Base-by-base conservation (phyloP, 208 protist genomes). In the Trypanosoma mega region DNA sequence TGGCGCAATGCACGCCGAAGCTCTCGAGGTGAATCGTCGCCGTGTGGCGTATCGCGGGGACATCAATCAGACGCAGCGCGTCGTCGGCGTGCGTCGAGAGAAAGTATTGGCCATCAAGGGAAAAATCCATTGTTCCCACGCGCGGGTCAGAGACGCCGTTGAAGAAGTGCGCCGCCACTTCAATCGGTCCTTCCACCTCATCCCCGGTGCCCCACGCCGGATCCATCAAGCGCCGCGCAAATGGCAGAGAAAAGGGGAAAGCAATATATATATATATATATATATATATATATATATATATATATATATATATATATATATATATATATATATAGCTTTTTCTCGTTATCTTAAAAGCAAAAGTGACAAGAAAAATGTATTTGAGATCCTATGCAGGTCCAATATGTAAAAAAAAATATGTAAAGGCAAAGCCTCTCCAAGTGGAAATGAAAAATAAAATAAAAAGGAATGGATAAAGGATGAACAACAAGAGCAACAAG, bases 61-160 rank as follows among this genome's bases (percentile, higher is more conserved):
- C 80, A 46, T 94, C 75, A n/a, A 85, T 63, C 8, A 92, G 29
- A 0, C 85, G 82, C 29, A 94, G 44, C 3, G 88, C 76, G 53
- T 92, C 88, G 57, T 94, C 88, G 18, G 43, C 67, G 68, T 92
- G 84, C 0, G 88, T 67, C 1, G 88, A 90, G 47, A 86, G 49
- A 58, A 90, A 90, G 47, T 72, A 57, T 12, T 67, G 52, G 1
- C 88, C 88, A 37, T 92, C 80, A 4, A 81, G 53, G 2, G 84
- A 90, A 44, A 94, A 94, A 50, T 90, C 80, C 59, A 88, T 80
- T 14, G 72, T 50, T 3, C 71, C 78, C n/a, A 80, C 77, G 21
- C 80, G 78, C n/a, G 88, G 80, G 39, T 90, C 88, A 45, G 81
- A 80, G 33, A 89, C 47, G 27, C 71, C 80, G 1, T 77, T 81